Percentiles rank a stretch among this genome's conserved stretches.
These are phyloP conservation scores for Boletus mariae DNA, from an alignment of 1,284 basidiomycete genomes.

Conservation along the genomic window DNA sequence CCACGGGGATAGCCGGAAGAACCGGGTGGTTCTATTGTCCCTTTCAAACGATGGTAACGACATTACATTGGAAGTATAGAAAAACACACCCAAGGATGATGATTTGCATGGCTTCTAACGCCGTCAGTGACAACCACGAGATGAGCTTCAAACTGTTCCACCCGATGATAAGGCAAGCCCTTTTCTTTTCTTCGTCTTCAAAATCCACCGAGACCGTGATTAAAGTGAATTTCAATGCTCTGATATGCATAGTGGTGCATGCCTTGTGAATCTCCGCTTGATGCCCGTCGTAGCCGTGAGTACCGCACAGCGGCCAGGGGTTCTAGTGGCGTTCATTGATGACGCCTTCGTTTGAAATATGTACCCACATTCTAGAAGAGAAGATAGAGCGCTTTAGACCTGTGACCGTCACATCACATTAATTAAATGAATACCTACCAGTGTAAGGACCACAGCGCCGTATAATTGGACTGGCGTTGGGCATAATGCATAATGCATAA, in stretches of 20 bases:
- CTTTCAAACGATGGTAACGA: background rate
- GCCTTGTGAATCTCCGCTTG: constrained; percentile 18
- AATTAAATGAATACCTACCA: constrained; percentile 17
- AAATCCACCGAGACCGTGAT: constrained; percentile 14
- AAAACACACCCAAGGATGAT: constrained; percentile 22
- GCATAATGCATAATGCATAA: background rate
- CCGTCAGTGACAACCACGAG: constrained; percentile 27
- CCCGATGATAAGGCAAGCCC: constrained; percentile 15
- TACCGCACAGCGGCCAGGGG: constrained; percentile 6
- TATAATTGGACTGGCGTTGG: constrained; percentile 6
- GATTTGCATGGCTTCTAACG: constrained; percentile 22
- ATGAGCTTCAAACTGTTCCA: constrained; percentile 18
- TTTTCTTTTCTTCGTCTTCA: constrained; percentile 13
- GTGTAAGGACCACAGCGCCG: constrained; percentile 5
- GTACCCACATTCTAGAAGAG: constrained; percentile 20
- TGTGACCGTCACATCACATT: constrained; percentile 18
- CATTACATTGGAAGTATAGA: background rate
- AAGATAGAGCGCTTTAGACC: constrained; percentile 14
- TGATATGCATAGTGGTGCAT: constrained; percentile 5
- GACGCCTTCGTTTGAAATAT: constrained; percentile 2
- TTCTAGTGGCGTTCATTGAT: constrained; percentile 7
- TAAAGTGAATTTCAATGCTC: constrained; percentile 7
- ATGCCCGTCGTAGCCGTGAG: constrained; percentile 17
- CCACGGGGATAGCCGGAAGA: constrained; percentile 26
- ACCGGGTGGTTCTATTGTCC: background rate